A percentile compares a stretch with the other conserved stretches of the same genome.
Conservation (phyloP, 2,329 filamentous ascomycete species). For the Trichoderma sp. region DNA sequence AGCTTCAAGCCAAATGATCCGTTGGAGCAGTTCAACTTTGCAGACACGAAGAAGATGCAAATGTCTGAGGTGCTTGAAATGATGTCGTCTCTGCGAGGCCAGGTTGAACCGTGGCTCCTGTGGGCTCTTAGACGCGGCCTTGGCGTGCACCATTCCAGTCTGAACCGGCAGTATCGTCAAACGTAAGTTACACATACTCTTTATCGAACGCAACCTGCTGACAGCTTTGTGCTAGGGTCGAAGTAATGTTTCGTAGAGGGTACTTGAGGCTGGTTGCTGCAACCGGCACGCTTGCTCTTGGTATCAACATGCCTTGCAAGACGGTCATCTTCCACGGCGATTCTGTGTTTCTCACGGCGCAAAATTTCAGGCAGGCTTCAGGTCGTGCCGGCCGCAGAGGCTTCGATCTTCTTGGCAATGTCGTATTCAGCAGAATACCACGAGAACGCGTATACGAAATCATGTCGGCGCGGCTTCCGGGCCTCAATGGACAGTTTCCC, state of each 20-base stretch:
- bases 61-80: constrained; percentile 60
- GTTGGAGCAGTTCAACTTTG: constrained; percentile 65
- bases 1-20: constrained; percentile 68
- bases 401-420: constrained; percentile 78
- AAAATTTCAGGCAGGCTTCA: constrained; percentile 76
- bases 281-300: constrained; percentile 73
- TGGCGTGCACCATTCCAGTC: constrained; percentile 76
- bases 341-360: constrained; percentile 69
- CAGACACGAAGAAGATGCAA: constrained; percentile 60
- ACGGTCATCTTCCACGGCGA: constrained; percentile 78
- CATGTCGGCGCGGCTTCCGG: constrained; percentile 71
- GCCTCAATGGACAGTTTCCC: constrained; percentile 76
- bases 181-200: constrained; percentile 42
- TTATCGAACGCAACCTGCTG: neutral
- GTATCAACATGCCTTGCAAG: constrained; percentile 84
- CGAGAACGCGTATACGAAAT: constrained; percentile 64
- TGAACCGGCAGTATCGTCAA: constrained; percentile 77
- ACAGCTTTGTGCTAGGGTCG: constrained; percentile 46
- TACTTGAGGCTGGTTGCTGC: constrained; percentile 72
- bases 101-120: constrained; percentile 52
- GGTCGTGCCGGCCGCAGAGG: constrained; percentile 78
- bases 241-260: constrained; percentile 73
- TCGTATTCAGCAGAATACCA: constrained; percentile 72
- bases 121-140: constrained; percentile 66
- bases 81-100: constrained; percentile 53